Evolutionary conservation across 2,329 filamentous ascomycete species (phyloP).

Genomic region (Venturia pyrina): DNA sequence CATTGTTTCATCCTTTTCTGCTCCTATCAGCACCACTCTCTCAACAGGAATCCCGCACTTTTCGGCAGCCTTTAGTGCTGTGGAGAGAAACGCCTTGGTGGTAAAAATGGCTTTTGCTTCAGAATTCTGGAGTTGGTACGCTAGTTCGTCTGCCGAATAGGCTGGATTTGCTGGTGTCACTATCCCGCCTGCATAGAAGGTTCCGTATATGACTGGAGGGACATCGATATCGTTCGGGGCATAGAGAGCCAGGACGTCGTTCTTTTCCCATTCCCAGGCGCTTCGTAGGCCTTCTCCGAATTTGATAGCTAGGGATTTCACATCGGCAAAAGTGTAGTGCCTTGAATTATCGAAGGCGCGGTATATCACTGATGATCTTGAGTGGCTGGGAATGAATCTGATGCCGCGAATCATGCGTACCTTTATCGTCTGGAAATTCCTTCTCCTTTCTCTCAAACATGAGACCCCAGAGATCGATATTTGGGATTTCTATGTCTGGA

Average conservation of each 20-base stretch:
- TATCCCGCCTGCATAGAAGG: constrained; percentile 73
- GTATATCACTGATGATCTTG: constrained; percentile 4
- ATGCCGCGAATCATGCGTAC: neutral
- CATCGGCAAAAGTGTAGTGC: constrained; percentile 59
- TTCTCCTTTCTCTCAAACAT: constrained; percentile 12
- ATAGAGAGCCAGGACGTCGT: constrained; percentile 73
- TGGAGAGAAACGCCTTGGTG: constrained; percentile 47
- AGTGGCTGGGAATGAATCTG: neutral
- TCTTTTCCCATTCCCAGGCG: constrained; percentile 67
- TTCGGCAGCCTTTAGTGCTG: constrained; percentile 57
- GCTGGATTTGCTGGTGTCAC: constrained; percentile 80
- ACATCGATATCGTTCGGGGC: constrained; percentile 82
- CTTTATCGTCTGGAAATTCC: constrained; percentile 8
- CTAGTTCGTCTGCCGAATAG: constrained; percentile 75
- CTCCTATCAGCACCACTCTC: constrained; percentile 67
- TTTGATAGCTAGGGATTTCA: constrained; percentile 53
- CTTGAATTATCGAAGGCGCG: constrained; percentile 18
- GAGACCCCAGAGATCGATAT: constrained; percentile 11
- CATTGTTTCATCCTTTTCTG: constrained; percentile 48
- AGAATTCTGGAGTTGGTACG: constrained; percentile 73
- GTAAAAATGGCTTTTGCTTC: constrained; percentile 67
- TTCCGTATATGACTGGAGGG: constrained; percentile 64
- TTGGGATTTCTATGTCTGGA: constrained; percentile 10
- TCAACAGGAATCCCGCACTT: constrained; percentile 60
- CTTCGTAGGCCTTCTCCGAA: constrained; percentile 76